Percentiles rank a stretch among this genome's conserved stretches.
These are phyloP conservation scores for Eucalyptus curtisii DNA, from an alignment of 345 rosid genomes.

Conservation along the genomic window DNA sequence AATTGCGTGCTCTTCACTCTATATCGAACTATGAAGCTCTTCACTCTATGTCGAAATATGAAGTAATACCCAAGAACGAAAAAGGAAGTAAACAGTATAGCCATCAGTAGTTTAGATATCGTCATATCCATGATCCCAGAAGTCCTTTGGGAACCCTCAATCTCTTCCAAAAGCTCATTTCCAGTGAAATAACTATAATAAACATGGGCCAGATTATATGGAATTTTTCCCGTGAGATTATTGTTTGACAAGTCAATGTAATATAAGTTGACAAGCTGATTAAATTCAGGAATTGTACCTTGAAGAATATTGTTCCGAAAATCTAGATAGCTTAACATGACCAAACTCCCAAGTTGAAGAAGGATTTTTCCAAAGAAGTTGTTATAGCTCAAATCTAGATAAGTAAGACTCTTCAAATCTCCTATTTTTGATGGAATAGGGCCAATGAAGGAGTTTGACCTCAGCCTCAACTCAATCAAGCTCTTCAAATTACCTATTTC, in stretches of 20 bases:
- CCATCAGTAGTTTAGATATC: background rate
- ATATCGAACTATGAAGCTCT: background rate
- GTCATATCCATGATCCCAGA: background rate
- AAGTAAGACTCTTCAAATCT: background rate
- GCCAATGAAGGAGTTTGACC: background rate
- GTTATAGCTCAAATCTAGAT: background rate
- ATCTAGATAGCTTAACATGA: background rate
- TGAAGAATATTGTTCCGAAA: background rate
- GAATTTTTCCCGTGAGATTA: background rate
- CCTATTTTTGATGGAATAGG: background rate
- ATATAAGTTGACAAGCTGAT: background rate
- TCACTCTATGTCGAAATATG: background rate
- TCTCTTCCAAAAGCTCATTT: background rate
- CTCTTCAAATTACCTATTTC: background rate
- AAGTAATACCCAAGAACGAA: background rate
- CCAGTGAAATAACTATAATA: accelerated
- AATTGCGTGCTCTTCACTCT: background rate
- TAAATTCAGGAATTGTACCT: background rate
- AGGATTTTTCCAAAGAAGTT: background rate
- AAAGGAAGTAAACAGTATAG: background rate
- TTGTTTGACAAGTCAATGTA: background rate
- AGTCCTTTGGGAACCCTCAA: background rate
- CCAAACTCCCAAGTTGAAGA: background rate
- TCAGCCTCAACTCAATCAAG: background rate
- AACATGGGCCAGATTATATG: background rate